Evolutionary conservation across 257 asterid genomes (phyloP).

Genomic region (Lithospermum erythrorhizon): DNA sequence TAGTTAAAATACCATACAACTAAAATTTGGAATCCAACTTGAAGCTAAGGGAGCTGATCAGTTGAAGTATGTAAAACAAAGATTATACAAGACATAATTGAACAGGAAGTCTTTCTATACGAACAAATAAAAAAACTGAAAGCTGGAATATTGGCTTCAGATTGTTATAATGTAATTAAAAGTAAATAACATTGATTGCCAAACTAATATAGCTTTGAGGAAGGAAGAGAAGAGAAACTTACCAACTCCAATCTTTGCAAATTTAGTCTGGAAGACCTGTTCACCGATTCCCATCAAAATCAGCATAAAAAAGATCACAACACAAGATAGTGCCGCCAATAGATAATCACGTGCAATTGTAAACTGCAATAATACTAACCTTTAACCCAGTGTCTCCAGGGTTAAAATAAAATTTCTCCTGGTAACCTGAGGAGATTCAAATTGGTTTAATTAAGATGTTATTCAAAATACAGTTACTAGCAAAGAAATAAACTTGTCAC

Average conservation of each 20-base stretch:
- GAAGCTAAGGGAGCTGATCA: too few relatives aligned
- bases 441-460: slow-evolving; percentile 1
- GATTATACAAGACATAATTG: too few relatives aligned
- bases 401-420: slow-evolving; percentile 94
- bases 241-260: slow-evolving; percentile 93
- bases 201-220: background rate
- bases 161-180: too few relatives aligned
- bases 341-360: slow-evolving; percentile 2
- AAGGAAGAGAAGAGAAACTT: slow-evolving; percentile 17
- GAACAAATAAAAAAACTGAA: too few relatives aligned
- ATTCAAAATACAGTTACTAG: slow-evolving; percentile 5
- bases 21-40: too few relatives aligned
- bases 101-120: too few relatives aligned
- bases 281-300: slow-evolving; percentile 8
- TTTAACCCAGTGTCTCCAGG: slow-evolving; percentile 98
- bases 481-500: slow-evolving; percentile 6
- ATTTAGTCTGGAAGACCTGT: slow-evolving; percentile 92
- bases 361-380: slow-evolving; percentile 31
- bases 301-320: background rate
- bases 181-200: background rate
- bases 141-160: too few relatives aligned
- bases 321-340: slow-evolving; percentile 4
- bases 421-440: slow-evolving; percentile 57
- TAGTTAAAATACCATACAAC: too few relatives aligned
- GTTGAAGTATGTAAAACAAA: too few relatives aligned